Percentiles rank a stretch among this genome's conserved stretches.
These are phyloP conservation scores for Lyophyllum shimeji DNA, from an alignment of 768 basidiomycete species.

Conservation along the genomic window DNA sequence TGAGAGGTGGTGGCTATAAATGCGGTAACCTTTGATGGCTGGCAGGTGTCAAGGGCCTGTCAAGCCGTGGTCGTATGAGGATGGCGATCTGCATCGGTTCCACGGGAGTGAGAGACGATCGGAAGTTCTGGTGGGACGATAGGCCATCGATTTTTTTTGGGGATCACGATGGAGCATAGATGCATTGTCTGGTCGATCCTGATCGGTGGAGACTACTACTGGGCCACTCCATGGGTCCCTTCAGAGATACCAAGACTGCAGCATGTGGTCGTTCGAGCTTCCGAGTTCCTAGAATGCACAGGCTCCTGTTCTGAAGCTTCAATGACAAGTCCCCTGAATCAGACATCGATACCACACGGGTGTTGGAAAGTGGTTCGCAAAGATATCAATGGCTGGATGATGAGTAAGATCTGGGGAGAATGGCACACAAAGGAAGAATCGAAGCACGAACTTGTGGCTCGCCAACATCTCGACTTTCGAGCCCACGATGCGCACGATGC, in stretches of 20 bases:
- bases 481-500: background rate
- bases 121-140: background rate
- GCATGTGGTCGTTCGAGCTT: background rate
- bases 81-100: background rate
- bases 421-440: background rate
- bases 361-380: background rate
- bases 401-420: background rate
- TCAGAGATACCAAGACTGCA: background rate
- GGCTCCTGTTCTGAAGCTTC: background rate
- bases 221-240: background rate
- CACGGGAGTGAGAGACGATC: background rate
- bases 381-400: too few species aligned
- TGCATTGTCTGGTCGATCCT: too few species aligned
- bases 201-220: too few species aligned
- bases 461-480: too few species aligned
- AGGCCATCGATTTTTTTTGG: too few species aligned
- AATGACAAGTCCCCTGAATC: background rate
- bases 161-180: too few species aligned
- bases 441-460: too few species aligned
- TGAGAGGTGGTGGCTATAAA: background rate
- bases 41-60: too few species aligned
- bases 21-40: too few species aligned
- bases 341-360: background rate
- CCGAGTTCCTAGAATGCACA: background rate
- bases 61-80: too few species aligned